Conservation (phyloP, 2,329 filamentous ascomycete genomes). For the Colletotrichum endophyticum region DNA sequence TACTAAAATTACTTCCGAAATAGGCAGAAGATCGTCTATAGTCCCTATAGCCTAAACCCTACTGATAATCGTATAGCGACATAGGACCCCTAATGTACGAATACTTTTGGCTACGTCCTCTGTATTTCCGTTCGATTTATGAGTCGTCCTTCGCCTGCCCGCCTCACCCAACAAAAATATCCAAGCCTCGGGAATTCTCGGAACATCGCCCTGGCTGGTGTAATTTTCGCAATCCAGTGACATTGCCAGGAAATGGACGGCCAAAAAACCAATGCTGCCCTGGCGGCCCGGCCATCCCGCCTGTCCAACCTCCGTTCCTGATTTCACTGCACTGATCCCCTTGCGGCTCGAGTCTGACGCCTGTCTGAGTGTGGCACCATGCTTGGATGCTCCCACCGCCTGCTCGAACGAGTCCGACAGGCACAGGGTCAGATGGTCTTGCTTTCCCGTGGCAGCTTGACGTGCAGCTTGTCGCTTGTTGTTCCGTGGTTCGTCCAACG, state of each 20-base stretch:
- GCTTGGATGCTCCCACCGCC: constrained; percentile 11
- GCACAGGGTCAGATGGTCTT: not conserved
- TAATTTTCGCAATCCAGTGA: not conserved
- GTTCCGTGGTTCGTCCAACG: not conserved
- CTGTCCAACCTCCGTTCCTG: constrained; percentile 10
- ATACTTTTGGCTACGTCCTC: too few relatives aligned
- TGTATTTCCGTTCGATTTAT: constrained; percentile 20
- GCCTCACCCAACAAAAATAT: constrained; percentile 1
- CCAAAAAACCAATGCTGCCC: not conserved
- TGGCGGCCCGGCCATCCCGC: constrained; percentile 8
- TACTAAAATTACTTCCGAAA: too few relatives aligned
- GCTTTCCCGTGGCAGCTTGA: not conserved
- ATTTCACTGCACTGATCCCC: constrained; percentile 10
- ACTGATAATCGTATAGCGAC: too few relatives aligned
- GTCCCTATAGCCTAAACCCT: too few relatives aligned
- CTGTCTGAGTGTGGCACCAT: constrained; percentile 13
- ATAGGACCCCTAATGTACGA: too few relatives aligned
- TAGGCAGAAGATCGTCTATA: too few relatives aligned
- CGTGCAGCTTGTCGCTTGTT: not conserved
- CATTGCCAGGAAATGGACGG: not conserved
- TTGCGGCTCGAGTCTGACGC: constrained; percentile 2
- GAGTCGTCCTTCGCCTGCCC: not conserved
- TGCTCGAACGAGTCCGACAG: constrained; percentile 3
- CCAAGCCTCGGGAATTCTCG: constrained; percentile 6
- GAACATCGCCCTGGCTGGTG: not conserved